phyloP scores from a whole-genome alignment of 2,329 filamentous ascomycete genomes.

The Scopulariopsis brevicaulis region DNA sequence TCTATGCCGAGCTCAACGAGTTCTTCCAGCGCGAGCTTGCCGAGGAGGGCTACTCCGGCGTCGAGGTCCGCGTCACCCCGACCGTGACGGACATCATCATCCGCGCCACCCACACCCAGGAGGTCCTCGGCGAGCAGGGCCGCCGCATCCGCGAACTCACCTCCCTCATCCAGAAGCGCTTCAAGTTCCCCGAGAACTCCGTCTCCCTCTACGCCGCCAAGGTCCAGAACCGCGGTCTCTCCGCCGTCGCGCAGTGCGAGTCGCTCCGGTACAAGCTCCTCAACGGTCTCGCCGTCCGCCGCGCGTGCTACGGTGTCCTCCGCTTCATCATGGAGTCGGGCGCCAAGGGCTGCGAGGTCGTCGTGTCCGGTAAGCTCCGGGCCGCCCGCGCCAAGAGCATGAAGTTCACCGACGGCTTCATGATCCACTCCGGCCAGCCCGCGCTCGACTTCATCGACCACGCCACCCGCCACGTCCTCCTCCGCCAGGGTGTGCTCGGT shows the following conservation, averaged over 20 bases:
- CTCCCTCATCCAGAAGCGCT: constrained; percentile 99
- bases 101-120: constrained; percentile 99
- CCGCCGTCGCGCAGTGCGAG: constrained; percentile 99
- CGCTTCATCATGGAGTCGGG: constrained; percentile 99
- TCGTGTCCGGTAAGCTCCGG: constrained; percentile 97
- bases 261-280: constrained; percentile 99
- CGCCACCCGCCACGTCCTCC: constrained; percentile 97
- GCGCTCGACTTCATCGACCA: constrained; percentile 99
- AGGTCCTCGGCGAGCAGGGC: constrained; percentile 99
- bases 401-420: constrained; percentile 99
- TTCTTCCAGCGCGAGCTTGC: constrained; percentile 99
- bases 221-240: constrained; percentile 99
- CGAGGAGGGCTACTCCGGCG: constrained; percentile 99
- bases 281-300: constrained; percentile 96
- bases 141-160: constrained; percentile 99
- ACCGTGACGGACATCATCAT: constrained; percentile 99
- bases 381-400: constrained; percentile 99
- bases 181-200: constrained; percentile 99
- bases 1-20: constrained; percentile 99
- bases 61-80: constrained; percentile 98
- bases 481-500: constrained; percentile 98
- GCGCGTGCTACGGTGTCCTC: constrained; percentile 99
- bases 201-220: constrained; percentile 99
- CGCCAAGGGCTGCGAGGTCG: constrained; percentile 99
- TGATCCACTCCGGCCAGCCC: constrained; percentile 99